Evolutionary conservation across 306 rosid species (phyloP).

Genomic region (Cucumis sativus): DNA sequence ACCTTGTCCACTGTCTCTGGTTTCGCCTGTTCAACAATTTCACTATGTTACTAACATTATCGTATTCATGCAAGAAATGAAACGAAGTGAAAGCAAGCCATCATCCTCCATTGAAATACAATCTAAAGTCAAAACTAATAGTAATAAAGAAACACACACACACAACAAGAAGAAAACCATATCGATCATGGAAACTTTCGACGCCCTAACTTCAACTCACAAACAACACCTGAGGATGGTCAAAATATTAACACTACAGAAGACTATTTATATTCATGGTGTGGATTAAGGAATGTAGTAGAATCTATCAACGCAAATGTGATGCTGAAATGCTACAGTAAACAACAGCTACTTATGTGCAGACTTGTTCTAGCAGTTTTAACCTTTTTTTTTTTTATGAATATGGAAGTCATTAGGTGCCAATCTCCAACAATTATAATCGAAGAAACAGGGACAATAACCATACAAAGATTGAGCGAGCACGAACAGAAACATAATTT

Average conservation of each 20-base stretch:
- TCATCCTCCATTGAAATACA: background rate
- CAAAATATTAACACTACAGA: background rate
- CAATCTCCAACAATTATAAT: background rate
- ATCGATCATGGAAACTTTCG: background rate
- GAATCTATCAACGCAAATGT: background rate
- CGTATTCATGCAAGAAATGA: background rate
- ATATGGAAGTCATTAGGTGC: background rate
- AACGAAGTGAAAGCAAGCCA: background rate
- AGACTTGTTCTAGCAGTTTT: background rate
- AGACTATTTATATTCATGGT: background rate
- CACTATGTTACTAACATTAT: background rate
- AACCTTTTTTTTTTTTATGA: background rate
- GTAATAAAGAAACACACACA: too few species aligned
- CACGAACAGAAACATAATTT: background rate
- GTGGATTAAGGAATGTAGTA: too few species aligned
- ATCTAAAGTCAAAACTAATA: background rate
- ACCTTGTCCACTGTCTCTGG: constrained; percentile 78
- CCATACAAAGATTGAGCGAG: background rate
- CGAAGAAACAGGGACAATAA: background rate
- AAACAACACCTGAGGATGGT: background rate
- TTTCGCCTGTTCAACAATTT: constrained; percentile 47
- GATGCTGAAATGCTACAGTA: background rate
- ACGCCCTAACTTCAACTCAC: background rate
- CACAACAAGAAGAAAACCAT: background rate
- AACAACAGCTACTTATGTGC: background rate